Base-by-base conservation (phyloP, 208 protist genomes). In the Herpetomonas tarakana region DNA sequence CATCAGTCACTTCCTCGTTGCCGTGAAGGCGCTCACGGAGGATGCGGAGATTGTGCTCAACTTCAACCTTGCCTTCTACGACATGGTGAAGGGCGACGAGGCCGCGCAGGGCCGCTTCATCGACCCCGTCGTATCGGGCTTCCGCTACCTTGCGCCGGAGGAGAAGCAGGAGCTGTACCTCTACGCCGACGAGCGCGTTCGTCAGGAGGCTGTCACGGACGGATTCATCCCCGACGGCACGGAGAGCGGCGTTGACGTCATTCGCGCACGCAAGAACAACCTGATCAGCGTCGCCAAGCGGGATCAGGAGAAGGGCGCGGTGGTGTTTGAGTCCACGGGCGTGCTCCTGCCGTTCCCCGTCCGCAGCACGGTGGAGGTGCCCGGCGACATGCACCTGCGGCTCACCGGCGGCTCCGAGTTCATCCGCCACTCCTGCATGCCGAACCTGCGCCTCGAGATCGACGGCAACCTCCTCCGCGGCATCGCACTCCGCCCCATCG, bases 371-470 rank as follows among this genome's bases (percentile, higher is more conserved):
- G 73, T 94, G 49, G 83, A 88, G 65, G 39, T 94, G 27, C 81
- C 81, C 0, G 81, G 80, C 0, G 78, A 90, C 52, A 56, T 62
- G 29, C 85, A 94, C 65, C 67, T 94, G 29, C 77, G 84, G 12
- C 78, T 91, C 30, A 88, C 83, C 25, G 85, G 83, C 25, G 85
- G 85, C 3, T 66, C 81, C 2, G 83, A 92, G 69, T 95, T 90
- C 51, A 68, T 95, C 30, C 74, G 65, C 30, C 89, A 95, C 78
- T 84, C 83, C 18, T 95, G 89, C 64, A 59, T 86, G 47, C 89
- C 89, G n/a, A 95, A 93, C 62, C 52, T 93, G 49, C 68, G 68
- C 3, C 72, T 95, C 26, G 83, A 91, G 60, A 83, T 95, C 54
- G 61, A 76, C 18, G 83, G 73, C 27, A 67, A 74, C n/a, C 57